A percentile compares a stretch with the other conserved stretches of the same genome.
Conservation (phyloP, 164 flowering plant species). For the Aristolochia californica region DNA sequence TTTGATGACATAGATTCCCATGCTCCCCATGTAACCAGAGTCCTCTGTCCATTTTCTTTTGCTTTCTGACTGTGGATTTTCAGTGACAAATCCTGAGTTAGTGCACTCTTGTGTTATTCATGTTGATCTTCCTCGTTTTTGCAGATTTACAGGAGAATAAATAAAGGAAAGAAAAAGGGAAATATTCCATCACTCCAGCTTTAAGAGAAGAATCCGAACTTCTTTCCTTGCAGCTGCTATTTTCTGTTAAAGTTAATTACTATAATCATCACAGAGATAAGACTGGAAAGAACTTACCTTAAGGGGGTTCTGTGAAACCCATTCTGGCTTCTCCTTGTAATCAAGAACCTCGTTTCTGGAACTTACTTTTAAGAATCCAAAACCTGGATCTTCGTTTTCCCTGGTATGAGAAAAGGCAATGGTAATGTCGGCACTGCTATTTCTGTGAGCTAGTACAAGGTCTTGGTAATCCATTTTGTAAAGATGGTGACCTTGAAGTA, state of each 20-base stretch:
- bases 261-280: too few relatives aligned
- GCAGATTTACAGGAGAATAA: too few relatives aligned
- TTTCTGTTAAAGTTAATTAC: too few relatives aligned
- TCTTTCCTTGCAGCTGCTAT: too few relatives aligned
- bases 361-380: constrained; percentile 38
- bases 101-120: too few relatives aligned
- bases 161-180: too few relatives aligned
- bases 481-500: constrained; percentile 86
- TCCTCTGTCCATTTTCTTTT: constrained; percentile 10
- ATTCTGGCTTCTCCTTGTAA: constrained; percentile 20
- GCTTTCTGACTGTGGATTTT: constrained; percentile 20
- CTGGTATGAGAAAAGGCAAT: constrained; percentile 28
- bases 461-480: constrained; percentile 74
- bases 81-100: too few relatives aligned
- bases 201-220: too few relatives aligned
- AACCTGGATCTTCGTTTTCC: constrained; percentile 28
- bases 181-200: too few relatives aligned
- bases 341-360: constrained; percentile 28
- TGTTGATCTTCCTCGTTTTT: too few relatives aligned
- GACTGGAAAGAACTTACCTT: constrained; percentile 18
- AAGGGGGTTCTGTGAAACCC: constrained; percentile 4
- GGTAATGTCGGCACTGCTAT: constrained; percentile 51
- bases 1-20: constrained; percentile 66
- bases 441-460: constrained; percentile 46
- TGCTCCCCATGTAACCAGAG: constrained; percentile 21